Conservation (phyloP, 331 rosid species). For the Pyracantha coccinea region DNA sequence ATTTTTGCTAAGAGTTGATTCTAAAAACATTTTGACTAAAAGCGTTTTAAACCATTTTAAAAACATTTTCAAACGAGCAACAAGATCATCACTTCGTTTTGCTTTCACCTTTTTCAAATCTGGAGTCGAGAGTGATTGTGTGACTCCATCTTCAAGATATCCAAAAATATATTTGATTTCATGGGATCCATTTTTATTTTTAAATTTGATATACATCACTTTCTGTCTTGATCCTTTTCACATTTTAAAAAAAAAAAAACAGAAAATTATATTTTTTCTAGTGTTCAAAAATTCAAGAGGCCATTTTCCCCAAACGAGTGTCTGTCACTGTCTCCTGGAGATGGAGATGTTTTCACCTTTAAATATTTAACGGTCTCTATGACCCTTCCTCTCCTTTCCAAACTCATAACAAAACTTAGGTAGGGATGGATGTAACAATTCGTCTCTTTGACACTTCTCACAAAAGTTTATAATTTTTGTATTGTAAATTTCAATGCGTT, state of each 20-base stretch:
- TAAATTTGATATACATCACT: background rate
- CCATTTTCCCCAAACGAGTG: conserved; percentile 53
- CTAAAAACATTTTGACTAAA: too few relatives aligned
- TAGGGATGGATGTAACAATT: too few relatives aligned
- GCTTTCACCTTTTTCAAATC: too few relatives aligned
- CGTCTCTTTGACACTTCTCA: too few relatives aligned
- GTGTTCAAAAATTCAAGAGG: conserved; percentile 21
- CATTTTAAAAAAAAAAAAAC: background rate
- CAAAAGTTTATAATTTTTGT: too few relatives aligned
- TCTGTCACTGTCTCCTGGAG: conserved; percentile 48
- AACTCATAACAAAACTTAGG: too few relatives aligned
- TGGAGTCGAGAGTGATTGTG: background rate
- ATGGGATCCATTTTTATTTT: conserved; percentile 1
- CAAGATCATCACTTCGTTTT: background rate
- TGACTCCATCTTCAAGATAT: conserved; percentile 5
- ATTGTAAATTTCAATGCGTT: too few relatives aligned
- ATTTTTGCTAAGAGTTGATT: too few relatives aligned
- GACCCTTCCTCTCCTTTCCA: conserved; percentile 14
- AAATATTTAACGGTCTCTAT: conserved; percentile 24
- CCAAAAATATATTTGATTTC: background rate
- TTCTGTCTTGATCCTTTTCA: conserved; percentile 2
- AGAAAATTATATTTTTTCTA: background rate
- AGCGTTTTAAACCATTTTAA: too few relatives aligned
- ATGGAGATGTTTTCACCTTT: conserved; percentile 38
- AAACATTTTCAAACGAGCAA: too few relatives aligned